A percentile compares a stretch with the other conserved stretches of the same genome.
phyloP scores from a whole-genome alignment of 305 asterid genomes.

The Rubia balearica region DNA sequence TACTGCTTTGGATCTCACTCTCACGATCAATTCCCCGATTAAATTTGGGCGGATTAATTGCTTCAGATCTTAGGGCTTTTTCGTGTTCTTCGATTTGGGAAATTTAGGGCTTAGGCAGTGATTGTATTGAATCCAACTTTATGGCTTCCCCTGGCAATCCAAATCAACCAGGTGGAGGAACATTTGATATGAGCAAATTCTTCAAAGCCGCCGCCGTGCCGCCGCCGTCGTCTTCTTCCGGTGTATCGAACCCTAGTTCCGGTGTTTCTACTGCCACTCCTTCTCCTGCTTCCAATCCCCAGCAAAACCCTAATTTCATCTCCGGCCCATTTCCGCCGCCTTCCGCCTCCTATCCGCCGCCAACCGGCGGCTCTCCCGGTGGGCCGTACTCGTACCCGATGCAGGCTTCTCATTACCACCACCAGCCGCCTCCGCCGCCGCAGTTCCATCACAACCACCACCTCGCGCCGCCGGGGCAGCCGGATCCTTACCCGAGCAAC shows the following conservation, averaged over 20 bases:
- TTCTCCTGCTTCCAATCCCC: slow-evolving; percentile 39
- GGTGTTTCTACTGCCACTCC: slow-evolving; percentile 17
- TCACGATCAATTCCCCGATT: not conserved
- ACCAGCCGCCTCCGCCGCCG: slow-evolving; percentile 26
- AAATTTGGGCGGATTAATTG: not conserved
- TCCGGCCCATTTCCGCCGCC: slow-evolving; percentile 47
- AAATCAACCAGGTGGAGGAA: slow-evolving; percentile 57
- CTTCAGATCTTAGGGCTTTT: not conserved
- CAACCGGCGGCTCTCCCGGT: slow-evolving; percentile 36
- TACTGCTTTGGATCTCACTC: slow-evolving; percentile 25
- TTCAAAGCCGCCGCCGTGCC: slow-evolving; percentile 35
- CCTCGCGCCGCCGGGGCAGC: slow-evolving; percentile 25
- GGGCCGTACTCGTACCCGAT: slow-evolving; percentile 43
- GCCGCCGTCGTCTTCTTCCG: slow-evolving; percentile 27
- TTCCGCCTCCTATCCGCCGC: slow-evolving; percentile 69
- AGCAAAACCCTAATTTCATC: slow-evolving; percentile 48
- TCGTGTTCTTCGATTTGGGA: not conserved
- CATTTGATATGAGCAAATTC: slow-evolving; percentile 60
- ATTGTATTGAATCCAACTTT: not conserved
- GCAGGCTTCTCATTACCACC: slow-evolving; percentile 39
- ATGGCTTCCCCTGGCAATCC: slow-evolving; percentile 71
- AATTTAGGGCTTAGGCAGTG: not conserved
- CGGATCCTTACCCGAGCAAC: slow-evolving; percentile 32
- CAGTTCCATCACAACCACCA: slow-evolving; percentile 23
- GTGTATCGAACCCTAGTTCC: slow-evolving; percentile 3